Conservation (phyloP, 1,284 basidiomycete species). For the Cryptococcus amylolentus region DNA sequence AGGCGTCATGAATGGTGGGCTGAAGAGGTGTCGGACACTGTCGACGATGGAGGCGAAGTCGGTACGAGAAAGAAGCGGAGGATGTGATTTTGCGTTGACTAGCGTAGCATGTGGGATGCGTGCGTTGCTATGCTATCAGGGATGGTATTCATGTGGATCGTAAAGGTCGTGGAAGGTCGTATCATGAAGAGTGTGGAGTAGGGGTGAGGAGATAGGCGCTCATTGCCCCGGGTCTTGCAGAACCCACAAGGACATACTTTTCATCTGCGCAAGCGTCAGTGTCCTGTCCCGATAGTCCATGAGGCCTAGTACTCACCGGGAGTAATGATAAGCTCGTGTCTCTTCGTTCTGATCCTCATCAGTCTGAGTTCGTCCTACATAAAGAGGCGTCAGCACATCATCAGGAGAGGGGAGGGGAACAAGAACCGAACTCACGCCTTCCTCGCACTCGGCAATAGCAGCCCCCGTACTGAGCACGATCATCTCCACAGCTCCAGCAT, state of each 20-base stretch:
- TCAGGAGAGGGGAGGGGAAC: not conserved
- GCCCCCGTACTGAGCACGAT: conserved; percentile 72
- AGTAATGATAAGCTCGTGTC: conserved; percentile 90
- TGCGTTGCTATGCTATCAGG: not conserved
- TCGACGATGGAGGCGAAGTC: not conserved
- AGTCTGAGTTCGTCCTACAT: conserved; percentile 78
- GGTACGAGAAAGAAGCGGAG: too few species aligned
- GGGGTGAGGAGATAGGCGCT: not conserved
- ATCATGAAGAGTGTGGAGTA: not conserved
- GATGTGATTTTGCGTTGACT: too few species aligned
- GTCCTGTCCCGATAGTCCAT: conserved; percentile 2
- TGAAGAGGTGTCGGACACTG: too few species aligned
- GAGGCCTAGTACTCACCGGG: conserved; percentile 60
- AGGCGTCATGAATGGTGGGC: too few species aligned
- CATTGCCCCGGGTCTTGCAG: conserved; percentile 65
- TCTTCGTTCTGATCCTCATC: conserved; percentile 82
- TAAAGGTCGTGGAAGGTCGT: not conserved
- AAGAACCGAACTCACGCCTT: conserved; percentile 5
- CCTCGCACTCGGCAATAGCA: conserved; percentile 58
- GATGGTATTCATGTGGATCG: not conserved
- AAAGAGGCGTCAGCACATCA: not conserved
- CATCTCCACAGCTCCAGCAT: conserved; percentile 69
- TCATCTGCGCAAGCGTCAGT: conserved; percentile 57
- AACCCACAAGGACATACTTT: conserved; percentile 75
- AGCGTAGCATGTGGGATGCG: not conserved